Evolutionary conservation across 345 rosid genomes (phyloP), one percentile per base, ranked within the genome.

Genomic region (Brassica cretica): DNA sequence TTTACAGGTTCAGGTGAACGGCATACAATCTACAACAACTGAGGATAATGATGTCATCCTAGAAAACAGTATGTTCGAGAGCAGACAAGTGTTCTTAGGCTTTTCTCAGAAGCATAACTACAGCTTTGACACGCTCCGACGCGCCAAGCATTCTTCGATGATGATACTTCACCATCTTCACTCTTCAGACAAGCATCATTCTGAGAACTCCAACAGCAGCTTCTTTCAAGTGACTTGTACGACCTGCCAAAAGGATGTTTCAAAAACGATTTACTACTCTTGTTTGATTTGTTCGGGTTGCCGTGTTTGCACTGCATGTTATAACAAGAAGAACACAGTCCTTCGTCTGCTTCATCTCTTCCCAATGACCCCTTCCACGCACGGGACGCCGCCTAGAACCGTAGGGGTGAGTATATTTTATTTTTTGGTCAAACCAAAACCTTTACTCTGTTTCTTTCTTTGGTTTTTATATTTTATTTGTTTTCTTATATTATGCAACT

Each of bases 101-200:
- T 82, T 93, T 44, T 90, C 89, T 74, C 88, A 87, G 74, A 70
- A 71, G 56, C 78, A 89, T 72, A 71, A 84, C 66, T 87, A 88
- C 80, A 84, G 84, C 71, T 90, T 90, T 49, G 87, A 91, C 83
- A 79, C 86, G 8, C 89, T 89, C 74, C 86, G 93, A 46, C 87
- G 86, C 46, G 94, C 93, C 73, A 93, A 93, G 82, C 73, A 87
- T 82, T 88, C 98, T 19, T 86, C 93, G 2, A 90, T 90, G 93
- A 88, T 89, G 94, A 84, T 90, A 80, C 84, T 93, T 29, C 79
- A 90, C 81, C 81, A 85, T 72, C 90, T 88, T 44, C 83, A 75
- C 64, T 76, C 73, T 67, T 83, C 80, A 70, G 74, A 9, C 12
- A 14, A 64, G 39, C 66, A 70, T 5, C 21, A 60, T 8, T 53